A percentile compares a stretch with the other conserved stretches of the same genome.
Evolutionary conservation across 169 alveolate genomes (phyloP).

Genomic region (Plasmodium vinckei): DNA sequence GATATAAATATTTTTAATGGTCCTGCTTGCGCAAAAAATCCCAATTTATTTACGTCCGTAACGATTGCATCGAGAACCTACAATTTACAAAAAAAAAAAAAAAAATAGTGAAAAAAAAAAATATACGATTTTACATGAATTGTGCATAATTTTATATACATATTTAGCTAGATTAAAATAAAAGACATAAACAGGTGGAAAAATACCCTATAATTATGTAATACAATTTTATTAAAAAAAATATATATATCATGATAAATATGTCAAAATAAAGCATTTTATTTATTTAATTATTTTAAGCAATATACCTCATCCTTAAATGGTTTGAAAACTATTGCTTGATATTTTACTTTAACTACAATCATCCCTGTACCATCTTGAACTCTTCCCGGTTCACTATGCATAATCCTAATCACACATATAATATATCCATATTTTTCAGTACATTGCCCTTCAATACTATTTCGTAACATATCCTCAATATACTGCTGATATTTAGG

Average conservation of each 20-base stretch:
- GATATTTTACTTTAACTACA: conserved; percentile 92
- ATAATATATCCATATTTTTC: conserved; percentile 90
- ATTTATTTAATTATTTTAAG: too few relatives aligned
- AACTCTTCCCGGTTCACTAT: conserved; percentile 91
- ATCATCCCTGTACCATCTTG: conserved; percentile 94
- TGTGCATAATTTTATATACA: neutral
- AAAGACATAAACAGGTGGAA: too few relatives aligned
- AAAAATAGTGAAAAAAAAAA: neutral
- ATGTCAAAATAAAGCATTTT: too few relatives aligned
- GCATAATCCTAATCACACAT: conserved; percentile 92
- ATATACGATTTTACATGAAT: neutral
- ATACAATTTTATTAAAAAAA: too few relatives aligned
- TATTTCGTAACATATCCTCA: conserved; percentile 90
- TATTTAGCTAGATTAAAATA: neutral
- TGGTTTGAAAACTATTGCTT: conserved; percentile 93
- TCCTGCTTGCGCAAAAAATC: conserved; percentile 94
- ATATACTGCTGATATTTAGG: conserved; percentile 90
- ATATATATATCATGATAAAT: too few relatives aligned
- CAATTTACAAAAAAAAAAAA: neutral
- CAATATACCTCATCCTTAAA: conserved; percentile 91
- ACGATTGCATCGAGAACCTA: conserved; percentile 92
- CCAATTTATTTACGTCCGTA: conserved; percentile 92
- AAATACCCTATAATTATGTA: too few relatives aligned
- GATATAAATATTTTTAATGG: conserved; percentile 93
- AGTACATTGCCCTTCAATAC: conserved; percentile 91